Evolutionary conservation across 306 rosid genomes (phyloP).

Genomic region (Trichosanthes truncata): DNA sequence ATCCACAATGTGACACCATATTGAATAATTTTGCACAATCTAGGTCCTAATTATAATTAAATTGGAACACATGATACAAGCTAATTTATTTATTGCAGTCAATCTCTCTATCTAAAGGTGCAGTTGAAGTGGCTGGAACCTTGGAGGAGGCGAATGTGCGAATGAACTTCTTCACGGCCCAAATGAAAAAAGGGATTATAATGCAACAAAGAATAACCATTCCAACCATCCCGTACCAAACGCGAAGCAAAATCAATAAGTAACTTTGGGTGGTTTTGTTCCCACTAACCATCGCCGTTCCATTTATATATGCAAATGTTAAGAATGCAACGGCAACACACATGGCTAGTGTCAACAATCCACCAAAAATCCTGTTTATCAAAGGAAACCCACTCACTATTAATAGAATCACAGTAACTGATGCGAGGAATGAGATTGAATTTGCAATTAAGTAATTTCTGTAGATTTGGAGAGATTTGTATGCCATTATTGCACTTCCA

Average conservation of each 20-base stretch:
- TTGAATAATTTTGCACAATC: too few relatives aligned
- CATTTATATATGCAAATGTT: not conserved
- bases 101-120: too few relatives aligned
- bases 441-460: not conserved
- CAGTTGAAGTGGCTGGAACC: too few relatives aligned
- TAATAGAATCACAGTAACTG: not conserved
- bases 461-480: not conserved
- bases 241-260: not conserved
- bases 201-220: not conserved
- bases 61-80: too few relatives aligned
- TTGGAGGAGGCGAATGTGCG: too few relatives aligned
- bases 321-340: not conserved
- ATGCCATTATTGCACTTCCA: conserved; percentile 3
- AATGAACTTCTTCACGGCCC: not conserved
- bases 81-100: too few relatives aligned
- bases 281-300: not conserved
- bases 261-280: not conserved
- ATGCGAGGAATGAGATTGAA: not conserved
- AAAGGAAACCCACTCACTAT: not conserved
- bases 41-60: too few relatives aligned
- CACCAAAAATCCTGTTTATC: not conserved
- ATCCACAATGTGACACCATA: too few relatives aligned
- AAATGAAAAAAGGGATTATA: not conserved
- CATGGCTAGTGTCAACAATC: not conserved
- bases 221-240: not conserved